Evolutionary conservation across 352 stramenopile species (phyloP).

Genomic region (Globisporangium mamillatum): DNA sequence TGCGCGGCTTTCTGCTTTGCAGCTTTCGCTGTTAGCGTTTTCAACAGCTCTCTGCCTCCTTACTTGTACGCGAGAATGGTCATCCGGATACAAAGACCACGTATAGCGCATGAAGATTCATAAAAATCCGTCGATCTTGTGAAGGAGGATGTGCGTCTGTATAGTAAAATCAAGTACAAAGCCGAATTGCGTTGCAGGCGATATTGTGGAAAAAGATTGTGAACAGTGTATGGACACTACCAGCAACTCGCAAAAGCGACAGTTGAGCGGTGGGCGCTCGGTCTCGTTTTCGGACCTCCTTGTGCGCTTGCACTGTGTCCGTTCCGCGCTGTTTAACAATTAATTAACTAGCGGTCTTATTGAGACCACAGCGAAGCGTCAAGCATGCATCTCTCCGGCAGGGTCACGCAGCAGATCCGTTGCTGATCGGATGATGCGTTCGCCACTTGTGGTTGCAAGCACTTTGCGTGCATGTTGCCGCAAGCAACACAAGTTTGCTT

Average conservation of each 20-base stretch:
- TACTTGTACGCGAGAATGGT: too few species aligned
- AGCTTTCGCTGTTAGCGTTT: too few species aligned
- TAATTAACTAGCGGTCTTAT: background rate
- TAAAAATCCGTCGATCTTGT: too few species aligned
- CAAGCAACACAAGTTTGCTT: background rate
- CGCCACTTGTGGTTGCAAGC: background rate
- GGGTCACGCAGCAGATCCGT: background rate
- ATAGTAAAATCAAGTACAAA: too few species aligned
- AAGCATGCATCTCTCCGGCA: background rate
- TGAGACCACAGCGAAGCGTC: background rate
- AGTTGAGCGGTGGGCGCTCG: background rate
- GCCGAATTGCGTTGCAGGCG: background rate
- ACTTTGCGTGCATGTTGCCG: background rate
- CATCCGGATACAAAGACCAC: too few species aligned
- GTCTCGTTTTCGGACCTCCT: background rate
- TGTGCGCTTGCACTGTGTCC: background rate
- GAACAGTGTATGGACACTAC: too few species aligned
- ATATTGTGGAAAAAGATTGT: background rate
- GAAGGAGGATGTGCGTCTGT: too few species aligned
- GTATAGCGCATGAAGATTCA: too few species aligned
- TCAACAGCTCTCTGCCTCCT: too few species aligned
- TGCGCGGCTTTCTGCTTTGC: too few species aligned
- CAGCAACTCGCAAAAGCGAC: background rate
- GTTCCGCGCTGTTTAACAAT: background rate
- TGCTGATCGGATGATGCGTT: background rate